phyloP scores from a whole-genome alignment of 345 rosid species.

The Nephelium lappaceum region DNA sequence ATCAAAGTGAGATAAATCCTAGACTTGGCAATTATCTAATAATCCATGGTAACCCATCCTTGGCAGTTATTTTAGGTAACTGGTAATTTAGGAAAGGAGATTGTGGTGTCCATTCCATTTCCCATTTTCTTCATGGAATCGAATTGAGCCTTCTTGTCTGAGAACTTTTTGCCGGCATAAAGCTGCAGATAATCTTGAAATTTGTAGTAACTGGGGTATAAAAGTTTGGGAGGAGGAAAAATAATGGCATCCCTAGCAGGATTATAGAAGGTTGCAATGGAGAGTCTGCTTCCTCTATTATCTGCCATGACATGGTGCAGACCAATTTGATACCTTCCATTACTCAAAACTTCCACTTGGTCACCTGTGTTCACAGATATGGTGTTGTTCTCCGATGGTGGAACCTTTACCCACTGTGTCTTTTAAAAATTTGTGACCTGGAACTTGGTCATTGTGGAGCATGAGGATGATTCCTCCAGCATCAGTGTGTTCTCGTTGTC shows the following conservation, averaged over 20 bases:
- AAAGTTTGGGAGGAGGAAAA: constrained; percentile 66
- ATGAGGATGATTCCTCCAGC: constrained; percentile 89
- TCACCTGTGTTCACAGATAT: constrained; percentile 80
- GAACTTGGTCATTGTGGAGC: constrained; percentile 87
- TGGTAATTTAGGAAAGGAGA: constrained; percentile 24
- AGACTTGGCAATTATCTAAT: background rate
- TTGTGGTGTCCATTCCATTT: constrained; percentile 34
- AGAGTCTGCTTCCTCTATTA: constrained; percentile 77
- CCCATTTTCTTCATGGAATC: constrained; percentile 61
- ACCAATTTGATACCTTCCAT: constrained; percentile 75
- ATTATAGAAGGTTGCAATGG: constrained; percentile 88
- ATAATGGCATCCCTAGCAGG: constrained; percentile 78
- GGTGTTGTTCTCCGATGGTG: constrained; percentile 81
- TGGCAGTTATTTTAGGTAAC: background rate
- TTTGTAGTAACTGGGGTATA: constrained; percentile 60
- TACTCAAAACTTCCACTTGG: constrained; percentile 82
- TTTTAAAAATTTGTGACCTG: constrained; percentile 81
- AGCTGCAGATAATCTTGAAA: constrained; percentile 83
- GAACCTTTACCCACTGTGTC: constrained; percentile 72
- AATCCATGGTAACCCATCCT: too few relatives aligned
- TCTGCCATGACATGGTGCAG: constrained; percentile 79
- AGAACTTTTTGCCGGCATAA: constrained; percentile 72
- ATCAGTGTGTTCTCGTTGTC: constrained; percentile 86
- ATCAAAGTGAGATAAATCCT: constrained; percentile 13
- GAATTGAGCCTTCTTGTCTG: constrained; percentile 65